Evolutionary conservation across 164 flowering plant genomes (phyloP).

Genomic region (Brasenia schreberi): DNA sequence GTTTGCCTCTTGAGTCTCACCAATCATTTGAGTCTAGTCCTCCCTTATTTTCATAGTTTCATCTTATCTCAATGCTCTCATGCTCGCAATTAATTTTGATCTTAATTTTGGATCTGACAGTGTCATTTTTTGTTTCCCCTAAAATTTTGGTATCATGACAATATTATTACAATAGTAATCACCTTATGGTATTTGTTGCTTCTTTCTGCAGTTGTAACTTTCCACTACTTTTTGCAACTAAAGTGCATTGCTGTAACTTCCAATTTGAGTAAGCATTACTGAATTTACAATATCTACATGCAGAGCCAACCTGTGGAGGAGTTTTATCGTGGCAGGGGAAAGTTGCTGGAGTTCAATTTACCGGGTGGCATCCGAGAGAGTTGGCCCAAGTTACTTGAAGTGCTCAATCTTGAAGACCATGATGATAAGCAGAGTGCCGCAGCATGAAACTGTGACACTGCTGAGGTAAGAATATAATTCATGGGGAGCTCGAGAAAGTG

Average conservation of each 20-base stretch:
- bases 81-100: neutral
- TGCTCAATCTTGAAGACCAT: conserved; percentile 57
- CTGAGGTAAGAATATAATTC: neutral
- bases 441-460: conserved; percentile 21
- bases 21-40: neutral
- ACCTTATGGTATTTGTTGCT: neutral
- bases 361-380: conserved; percentile 97
- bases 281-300: conserved; percentile 9
- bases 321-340: conserved; percentile 65
- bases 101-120: neutral
- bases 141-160: neutral
- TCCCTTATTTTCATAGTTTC: neutral
- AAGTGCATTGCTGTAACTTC: neutral
- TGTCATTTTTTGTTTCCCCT: neutral
- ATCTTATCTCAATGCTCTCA: neutral
- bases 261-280: neutral
- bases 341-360: conserved; percentile 73
- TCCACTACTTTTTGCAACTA: neutral
- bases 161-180: neutral
- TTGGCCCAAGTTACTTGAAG: conserved; percentile 83
- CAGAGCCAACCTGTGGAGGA: conserved; percentile 88
- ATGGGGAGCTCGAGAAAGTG: neutral
- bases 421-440: conserved; percentile 53
- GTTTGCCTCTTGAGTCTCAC: neutral
- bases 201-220: neutral